These are phyloP conservation scores for Silene vulgaris DNA, from an alignment of 179 eudicot species.

Conservation along the genomic window DNA sequence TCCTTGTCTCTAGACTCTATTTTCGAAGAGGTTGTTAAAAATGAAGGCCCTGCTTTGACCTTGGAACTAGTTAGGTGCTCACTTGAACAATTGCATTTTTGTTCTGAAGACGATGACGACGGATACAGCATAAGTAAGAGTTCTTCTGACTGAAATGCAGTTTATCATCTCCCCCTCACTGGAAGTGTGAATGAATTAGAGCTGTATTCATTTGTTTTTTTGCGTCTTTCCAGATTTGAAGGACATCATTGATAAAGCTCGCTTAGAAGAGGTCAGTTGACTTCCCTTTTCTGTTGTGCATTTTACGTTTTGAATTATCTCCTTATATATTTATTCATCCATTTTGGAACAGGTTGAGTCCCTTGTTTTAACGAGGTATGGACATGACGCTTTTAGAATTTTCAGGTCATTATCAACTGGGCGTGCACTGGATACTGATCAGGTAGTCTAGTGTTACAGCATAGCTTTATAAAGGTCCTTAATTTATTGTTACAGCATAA, in stretches of 20 bases:
- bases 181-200: conserved; percentile 6
- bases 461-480: neutral
- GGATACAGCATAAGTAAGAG: conserved; percentile 56
- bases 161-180: conserved; percentile 7
- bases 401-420: conserved; percentile 64
- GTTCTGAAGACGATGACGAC: conserved; percentile 52
- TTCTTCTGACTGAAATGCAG: conserved; percentile 12
- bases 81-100: conserved; percentile 63
- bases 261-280: conserved; percentile 57
- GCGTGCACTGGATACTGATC: conserved; percentile 58
- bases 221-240: conserved; percentile 50
- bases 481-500: neutral
- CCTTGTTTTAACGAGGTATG: conserved; percentile 72
- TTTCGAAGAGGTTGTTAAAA: conserved; percentile 70
- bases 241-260: conserved; percentile 57
- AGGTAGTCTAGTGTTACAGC: conserved; percentile 41
- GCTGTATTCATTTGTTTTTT: neutral
- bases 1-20: conserved; percentile 56
- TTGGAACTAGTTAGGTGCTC: conserved; percentile 63
- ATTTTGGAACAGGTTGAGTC: conserved; percentile 63
- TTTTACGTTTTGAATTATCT: neutral
- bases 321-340: conserved; percentile 2
- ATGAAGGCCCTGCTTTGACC: conserved; percentile 60
- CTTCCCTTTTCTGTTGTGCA: conserved; percentile 21
- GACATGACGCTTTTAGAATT: conserved; percentile 67